Percentiles rank a stretch among this genome's conserved stretches.
These are phyloP conservation scores for sorghum (Sorghum bicolor) DNA, from an alignment of 176 grass and related monocot species.

Conservation along the genomic window Sorghum_bicolor_NCBIv3 NC_012875.2:57700501-57701000, in stretches of 20 bases:
- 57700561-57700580: background rate
- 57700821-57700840: background rate
- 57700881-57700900: slow-evolving; percentile 4
- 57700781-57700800: background rate
- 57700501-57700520: slow-evolving; percentile 83
- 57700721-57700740: slow-evolving; percentile 1
- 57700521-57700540: slow-evolving; percentile 96
- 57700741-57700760: background rate
- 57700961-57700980: background rate
- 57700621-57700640: background rate
- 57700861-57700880: too few relatives aligned
- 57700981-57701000: background rate
- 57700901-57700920: background rate
- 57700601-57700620: background rate
- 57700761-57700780: background rate
- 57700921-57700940: background rate
- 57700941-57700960: background rate
- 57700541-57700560: slow-evolving; percentile 13
- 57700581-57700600: background rate
- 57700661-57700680: background rate
- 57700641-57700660: background rate
- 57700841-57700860: background rate
- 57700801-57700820: slow-evolving; percentile 2
- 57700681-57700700: background rate
- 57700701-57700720: background rate